Evolutionary conservation across 306 rosid genomes (phyloP).

Genomic region (Begonia fuchsioides): DNA sequence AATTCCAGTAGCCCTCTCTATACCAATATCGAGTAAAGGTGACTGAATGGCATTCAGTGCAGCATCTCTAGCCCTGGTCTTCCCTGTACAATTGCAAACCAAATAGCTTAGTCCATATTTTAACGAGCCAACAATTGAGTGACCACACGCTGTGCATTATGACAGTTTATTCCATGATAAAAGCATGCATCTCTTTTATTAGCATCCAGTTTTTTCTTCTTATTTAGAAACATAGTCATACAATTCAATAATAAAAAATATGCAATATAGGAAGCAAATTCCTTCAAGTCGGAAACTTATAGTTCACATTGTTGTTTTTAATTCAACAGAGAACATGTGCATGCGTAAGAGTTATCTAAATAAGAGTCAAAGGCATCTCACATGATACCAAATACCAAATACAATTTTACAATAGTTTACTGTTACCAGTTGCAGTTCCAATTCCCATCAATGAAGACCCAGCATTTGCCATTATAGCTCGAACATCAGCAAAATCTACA

Average conservation of each 20-base stretch:
- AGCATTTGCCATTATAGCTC: slow-evolving; percentile 92
- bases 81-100: slow-evolving; percentile 38
- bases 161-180: neutral
- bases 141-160: neutral
- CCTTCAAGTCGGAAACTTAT: too few species aligned
- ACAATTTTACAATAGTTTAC: neutral
- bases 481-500: slow-evolving; percentile 92
- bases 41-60: slow-evolving; percentile 98
- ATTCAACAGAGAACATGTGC: too few species aligned
- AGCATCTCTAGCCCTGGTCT: slow-evolving; percentile 97
- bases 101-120: slow-evolving; percentile 7
- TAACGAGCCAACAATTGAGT: neutral
- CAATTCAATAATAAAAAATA: too few species aligned
- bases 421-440: slow-evolving; percentile 80
- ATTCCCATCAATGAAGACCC: slow-evolving; percentile 95
- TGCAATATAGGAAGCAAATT: too few species aligned
- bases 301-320: too few species aligned
- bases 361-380: too few species aligned
- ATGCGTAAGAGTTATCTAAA: too few species aligned
- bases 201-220: neutral
- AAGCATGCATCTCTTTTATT: neutral
- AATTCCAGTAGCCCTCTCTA: slow-evolving; percentile 98
- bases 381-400: too few species aligned
- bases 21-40: slow-evolving; percentile 89
- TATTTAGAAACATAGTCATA: too few species aligned